phyloP scores from a whole-genome alignment of 305 asterid genomes.

The Fraxinus xanthoxyloides region DNA sequence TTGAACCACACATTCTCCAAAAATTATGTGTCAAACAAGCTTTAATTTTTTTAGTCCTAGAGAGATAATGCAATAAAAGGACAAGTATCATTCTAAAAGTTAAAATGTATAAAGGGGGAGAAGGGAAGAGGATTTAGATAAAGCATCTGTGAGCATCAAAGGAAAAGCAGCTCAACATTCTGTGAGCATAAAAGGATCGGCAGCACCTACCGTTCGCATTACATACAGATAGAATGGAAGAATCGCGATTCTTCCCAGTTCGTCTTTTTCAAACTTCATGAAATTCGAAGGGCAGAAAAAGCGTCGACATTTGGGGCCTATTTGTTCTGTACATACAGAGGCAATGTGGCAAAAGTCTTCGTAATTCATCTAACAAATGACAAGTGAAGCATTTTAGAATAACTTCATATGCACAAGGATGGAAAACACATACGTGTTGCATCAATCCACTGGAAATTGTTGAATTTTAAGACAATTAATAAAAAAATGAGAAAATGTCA shows the following conservation, averaged over 20 bases:
- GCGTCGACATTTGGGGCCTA: conserved; percentile 95
- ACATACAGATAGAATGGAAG: conserved; percentile 97
- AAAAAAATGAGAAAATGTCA: not conserved
- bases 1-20: not conserved
- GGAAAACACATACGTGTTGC: conserved; percentile 10
- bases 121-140: not conserved
- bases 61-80: conserved; percentile 3
- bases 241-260: conserved; percentile 95
- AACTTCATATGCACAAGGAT: conserved; percentile 18
- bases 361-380: conserved; percentile 80
- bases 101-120: not conserved
- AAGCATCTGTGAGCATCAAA: not conserved
- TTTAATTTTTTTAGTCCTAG: not conserved
- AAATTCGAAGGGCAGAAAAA: conserved; percentile 98
- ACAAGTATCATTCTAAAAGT: not conserved
- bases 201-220: conserved; percentile 84
- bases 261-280: conserved; percentile 99
- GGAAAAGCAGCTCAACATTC: not conserved
- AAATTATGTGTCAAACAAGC: not conserved
- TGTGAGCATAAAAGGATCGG: conserved; percentile 14
- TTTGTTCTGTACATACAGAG: conserved; percentile 96
- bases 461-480: not conserved
- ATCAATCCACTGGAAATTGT: not conserved
- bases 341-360: conserved; percentile 99
- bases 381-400: conserved; percentile 36